These are phyloP conservation scores for Tetrapisispora namnaoensis DNA, from an alignment of 805 yeast species.

Conservation along the genomic window DNA sequence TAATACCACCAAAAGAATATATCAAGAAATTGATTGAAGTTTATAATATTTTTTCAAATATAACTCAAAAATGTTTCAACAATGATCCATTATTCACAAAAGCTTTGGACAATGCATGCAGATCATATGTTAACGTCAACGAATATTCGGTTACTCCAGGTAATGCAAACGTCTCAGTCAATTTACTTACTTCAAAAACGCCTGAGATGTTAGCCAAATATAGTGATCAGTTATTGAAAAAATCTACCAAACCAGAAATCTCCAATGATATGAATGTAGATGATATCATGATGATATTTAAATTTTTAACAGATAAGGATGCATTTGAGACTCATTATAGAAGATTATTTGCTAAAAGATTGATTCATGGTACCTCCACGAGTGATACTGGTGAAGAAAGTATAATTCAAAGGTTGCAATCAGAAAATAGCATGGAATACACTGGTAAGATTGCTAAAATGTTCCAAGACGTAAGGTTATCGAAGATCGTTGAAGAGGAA, in stretches of 20 bases:
- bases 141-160: conserved; percentile 60
- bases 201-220: conserved; percentile 89
- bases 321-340: conserved; percentile 91
- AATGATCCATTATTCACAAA: conserved; percentile 71
- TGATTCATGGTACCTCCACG: conserved; percentile 77
- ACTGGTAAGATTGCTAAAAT: conserved; percentile 89
- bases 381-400: conserved; percentile 74
- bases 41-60: conserved; percentile 45
- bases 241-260: conserved; percentile 60
- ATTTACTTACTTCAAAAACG: conserved; percentile 48
- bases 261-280: conserved; percentile 68
- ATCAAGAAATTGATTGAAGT: conserved; percentile 67
- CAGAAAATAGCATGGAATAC: conserved; percentile 84
- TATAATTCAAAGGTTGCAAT: conserved; percentile 76
- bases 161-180: conserved; percentile 33
- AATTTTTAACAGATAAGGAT: conserved; percentile 86
- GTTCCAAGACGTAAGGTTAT: conserved; percentile 88
- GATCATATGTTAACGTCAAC: conserved; percentile 72
- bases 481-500: conserved; percentile 56
- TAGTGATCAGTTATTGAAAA: conserved; percentile 73
- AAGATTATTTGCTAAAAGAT: conserved; percentile 76
- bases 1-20: conserved; percentile 53
- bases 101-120: conserved; percentile 84
- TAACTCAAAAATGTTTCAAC: conserved; percentile 36
- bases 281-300: conserved; percentile 79